Base-by-base conservation (phyloP, 176 grass and related monocot genomes). In the Thalia dealbata region DNA sequence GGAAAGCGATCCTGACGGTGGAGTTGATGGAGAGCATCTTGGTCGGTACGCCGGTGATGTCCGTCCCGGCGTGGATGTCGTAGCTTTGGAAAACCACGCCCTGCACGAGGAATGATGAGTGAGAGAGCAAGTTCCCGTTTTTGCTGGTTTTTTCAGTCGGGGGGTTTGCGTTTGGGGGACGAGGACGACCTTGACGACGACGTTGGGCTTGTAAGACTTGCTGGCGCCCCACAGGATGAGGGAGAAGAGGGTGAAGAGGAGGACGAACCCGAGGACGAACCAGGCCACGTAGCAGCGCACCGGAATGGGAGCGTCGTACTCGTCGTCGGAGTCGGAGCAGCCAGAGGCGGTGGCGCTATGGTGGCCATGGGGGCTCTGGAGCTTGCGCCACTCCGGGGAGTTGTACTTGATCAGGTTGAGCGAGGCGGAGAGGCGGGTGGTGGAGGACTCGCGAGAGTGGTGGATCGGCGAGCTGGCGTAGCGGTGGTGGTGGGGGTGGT, bases 11-110 rank as follows among this genome's bases (percentile, higher is more conserved):
- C 79, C 73, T 82, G 50, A 99, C 95, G 63, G 95, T 99, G 18
- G 90, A 89, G 81, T 93, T 99, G 23, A 93, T 71, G 0, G 85
- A 86, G 83, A 99, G 88, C 90, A 99, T 99, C 87, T 90, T 88
- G 2, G 95, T 99, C 22, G 95, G 95, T 12, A 99, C 95, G 32
- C 95, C 95, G 28, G 95, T 93, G 74, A 86, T 79, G 84, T 99
- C 95, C 85, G 86, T 99, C 30, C 95, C 95, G 25, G 90, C 87
- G 68, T 99, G 95, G 81, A 99, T 91, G 69, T 99, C 84, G 76
- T 93, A 99, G 80, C 83, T 81, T 79, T 93, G 90, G 81, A 99
- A 93, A 59, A 88, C 83, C 83, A 99, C 89, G 77, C 83, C 90
- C 95, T 99, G 82, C 79, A 14, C 0, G 44, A 6, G 19, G 1